Evolutionary conservation across 202 grass and related monocot species (phyloP), one percentile per base, ranked within the genome.

Genomic region (Dendrocalamus latiflorus): DNA sequence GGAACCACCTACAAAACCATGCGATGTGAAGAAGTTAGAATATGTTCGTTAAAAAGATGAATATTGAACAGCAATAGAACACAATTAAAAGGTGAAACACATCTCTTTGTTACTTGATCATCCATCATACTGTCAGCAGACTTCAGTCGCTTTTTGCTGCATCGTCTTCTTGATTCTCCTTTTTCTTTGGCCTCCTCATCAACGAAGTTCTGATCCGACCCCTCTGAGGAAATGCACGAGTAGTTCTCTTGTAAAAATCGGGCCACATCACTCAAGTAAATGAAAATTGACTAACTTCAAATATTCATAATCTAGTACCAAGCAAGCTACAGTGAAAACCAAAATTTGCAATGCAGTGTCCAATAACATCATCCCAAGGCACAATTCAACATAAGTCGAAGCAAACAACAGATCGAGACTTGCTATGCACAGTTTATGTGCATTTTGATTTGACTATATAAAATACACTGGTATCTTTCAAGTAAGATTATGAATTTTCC

Each of bases 151-250:
- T 79, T 89, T 79, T 81, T 82, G 58, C 45, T 60, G 73, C 58
- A 77, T 82, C 47, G 36, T 44, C 30, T 51, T 65, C 69, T 78
- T 67, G 61, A 65, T 82, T 82, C 68, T 76, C 70, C 61, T 6
- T 0, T 85, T 84, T 64, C 76, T 63, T 78, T 34, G 6, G 65
- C 43, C 24, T 91, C 84, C 43, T 88, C 89, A 37, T 83, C 83
- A 76, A 70, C 13, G 56, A 95, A 95, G 65, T 98, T 98, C 75
- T 98, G 91, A 93, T 90, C 95, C 8, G 93, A 95, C 5, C 82
- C 92, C 89, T 93, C 95, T 91, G 91, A 70, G 81, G 66, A 88
- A 81, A 90, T 68, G 80, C 84, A 88, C 70, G 61, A 89, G 77
- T 75, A 82, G 45, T 84, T 85, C 77, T 88, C 82, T 86, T 84